A percentile compares a stretch with the other conserved stretches of the same genome.
Evolutionary conservation across 2,329 filamentous ascomycete genomes (phyloP).

Genomic region (Cercospora berteroae): DNA sequence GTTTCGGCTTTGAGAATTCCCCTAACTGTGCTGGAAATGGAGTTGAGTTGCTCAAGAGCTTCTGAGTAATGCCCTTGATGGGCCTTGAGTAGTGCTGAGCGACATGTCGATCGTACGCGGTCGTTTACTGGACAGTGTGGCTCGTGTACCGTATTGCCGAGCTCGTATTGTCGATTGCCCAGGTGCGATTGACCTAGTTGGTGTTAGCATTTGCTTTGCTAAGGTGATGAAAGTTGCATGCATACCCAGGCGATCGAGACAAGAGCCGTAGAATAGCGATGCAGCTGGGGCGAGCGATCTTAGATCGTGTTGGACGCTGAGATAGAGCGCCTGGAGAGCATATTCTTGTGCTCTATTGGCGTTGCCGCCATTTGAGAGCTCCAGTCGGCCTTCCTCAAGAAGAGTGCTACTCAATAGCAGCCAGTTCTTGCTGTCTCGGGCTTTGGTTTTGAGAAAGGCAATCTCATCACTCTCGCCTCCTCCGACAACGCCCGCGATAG

Average conservation of each 20-base stretch:
- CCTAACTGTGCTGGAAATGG: conserved; percentile 59
- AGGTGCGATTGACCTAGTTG: conserved; percentile 53
- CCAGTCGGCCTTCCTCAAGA: conserved; percentile 79
- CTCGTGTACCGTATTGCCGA: conserved; percentile 72
- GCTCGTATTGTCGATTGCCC: conserved; percentile 63
- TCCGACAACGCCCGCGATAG: conserved; percentile 30
- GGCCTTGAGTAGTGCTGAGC: conserved; percentile 64
- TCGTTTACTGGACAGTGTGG: conserved; percentile 70
- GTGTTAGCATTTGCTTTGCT: conserved; percentile 3
- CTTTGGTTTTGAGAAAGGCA: conserved; percentile 78
- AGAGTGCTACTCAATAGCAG: conserved; percentile 78
- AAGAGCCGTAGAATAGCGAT: conserved; percentile 66
- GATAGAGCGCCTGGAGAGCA: conserved; percentile 76
- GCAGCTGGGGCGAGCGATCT: conserved; percentile 70
- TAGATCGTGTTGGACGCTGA: conserved; percentile 75
- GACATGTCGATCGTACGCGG: conserved; percentile 69
- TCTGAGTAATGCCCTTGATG: conserved; percentile 69
- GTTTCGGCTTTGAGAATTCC: conserved; percentile 76
- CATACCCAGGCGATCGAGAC: conserved; percentile 74
- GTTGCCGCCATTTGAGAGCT: conserved; percentile 54
- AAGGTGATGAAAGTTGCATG: not conserved
- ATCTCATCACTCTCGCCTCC: conserved; percentile 70
- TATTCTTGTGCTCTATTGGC: conserved; percentile 65
- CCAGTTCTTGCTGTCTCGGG: conserved; percentile 84
- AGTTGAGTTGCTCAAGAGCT: conserved; percentile 60